Evolutionary conservation across 768 basidiomycete species (phyloP).

Genomic region (Rhodosporidiobolus odoratus): DNA sequence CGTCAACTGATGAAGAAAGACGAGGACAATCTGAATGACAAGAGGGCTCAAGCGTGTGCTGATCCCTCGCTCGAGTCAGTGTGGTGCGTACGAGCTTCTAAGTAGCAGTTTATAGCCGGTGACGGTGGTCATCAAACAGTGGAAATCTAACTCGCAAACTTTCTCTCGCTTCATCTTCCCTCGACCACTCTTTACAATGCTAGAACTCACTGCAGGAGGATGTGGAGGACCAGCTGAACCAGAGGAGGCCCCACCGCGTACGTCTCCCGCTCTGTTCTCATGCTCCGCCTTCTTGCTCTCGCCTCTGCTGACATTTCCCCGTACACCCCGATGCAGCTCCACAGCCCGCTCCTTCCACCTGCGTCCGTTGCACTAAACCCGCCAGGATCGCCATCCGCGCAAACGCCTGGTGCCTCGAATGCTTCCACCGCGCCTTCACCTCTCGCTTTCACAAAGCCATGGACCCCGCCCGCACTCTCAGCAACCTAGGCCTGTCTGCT

Average conservation of each 20-base stretch:
- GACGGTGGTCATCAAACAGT: no score
- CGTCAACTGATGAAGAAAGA: no score
- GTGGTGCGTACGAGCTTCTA: no score
- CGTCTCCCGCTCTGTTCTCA: neutral
- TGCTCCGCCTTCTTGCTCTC: neutral
- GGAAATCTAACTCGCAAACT: no score
- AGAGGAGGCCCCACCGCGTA: neutral
- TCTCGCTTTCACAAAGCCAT: slow-evolving; percentile 7
- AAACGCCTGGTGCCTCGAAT: slow-evolving; percentile 23
- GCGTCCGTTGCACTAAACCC: slow-evolving; percentile 9
- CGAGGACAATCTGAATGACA: no score
- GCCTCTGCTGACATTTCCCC: neutral
- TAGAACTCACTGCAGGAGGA: neutral
- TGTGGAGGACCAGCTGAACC: neutral
- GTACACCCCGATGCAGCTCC: neutral
- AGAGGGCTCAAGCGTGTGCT: no score
- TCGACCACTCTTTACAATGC: neutral
- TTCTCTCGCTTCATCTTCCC: neutral
- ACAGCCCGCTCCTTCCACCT: neutral
- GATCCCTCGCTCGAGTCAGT: no score
- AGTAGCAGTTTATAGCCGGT: no score
- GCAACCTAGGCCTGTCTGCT: neutral
- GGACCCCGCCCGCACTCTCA: slow-evolving; percentile 1
- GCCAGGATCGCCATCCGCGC: slow-evolving; percentile 3
- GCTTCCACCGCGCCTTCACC: slow-evolving; percentile 24